Base-by-base conservation (phyloP, 495 filamentous ascomycete species). In the Friedmanniomyces endolithicus region DNA sequence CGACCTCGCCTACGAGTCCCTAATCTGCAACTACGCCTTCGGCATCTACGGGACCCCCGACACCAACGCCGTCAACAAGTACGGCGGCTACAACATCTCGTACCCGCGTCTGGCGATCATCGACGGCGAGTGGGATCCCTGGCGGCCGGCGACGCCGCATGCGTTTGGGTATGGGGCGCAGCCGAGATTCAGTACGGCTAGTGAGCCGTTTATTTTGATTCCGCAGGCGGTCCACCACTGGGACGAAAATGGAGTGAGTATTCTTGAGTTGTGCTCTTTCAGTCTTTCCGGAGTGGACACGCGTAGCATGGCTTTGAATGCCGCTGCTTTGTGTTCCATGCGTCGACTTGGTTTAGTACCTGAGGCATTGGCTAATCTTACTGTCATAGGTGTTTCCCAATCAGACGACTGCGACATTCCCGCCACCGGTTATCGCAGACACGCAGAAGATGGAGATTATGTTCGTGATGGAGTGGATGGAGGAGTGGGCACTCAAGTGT, bases 1-100 rank as follows among this genome's bases (percentile, higher is more conserved):
- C 53, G 72, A 77, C 60, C 53, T 86, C 0, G 64, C 74, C 11
- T 85, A 77, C 64, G 55, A 69, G 4, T 71, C 73, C 6, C 22
- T 72, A 2, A 68, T 78, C 58, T 88, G 85, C 71, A 59, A 65
- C 1, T 63, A 72, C 11, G 75, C 75, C 3, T 89, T 84, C 76
- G 79, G 81, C 65, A 78, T 88, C 63, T 76, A 72, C 11, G 65
- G 64, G 1, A 73, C 75, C 0, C 70, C 84, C 0, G 64, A 85
- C 49, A 66, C 78, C 0, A 67, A 75, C 3, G 64, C 69, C 14
- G 79, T 86, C 66, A 87, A 88, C 67, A 75, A 79, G 55, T 77
- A 84, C 64, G 85, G 85, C 34, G 82, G 81, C n/a, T 84, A 61
- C 50, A 56, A 82, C 44, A 95, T 95, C 62, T 75, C 82, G 53